Evolutionary conservation across 441 rosid genomes (phyloP).

Genomic region (Pelargonium fulgidum): DNA sequence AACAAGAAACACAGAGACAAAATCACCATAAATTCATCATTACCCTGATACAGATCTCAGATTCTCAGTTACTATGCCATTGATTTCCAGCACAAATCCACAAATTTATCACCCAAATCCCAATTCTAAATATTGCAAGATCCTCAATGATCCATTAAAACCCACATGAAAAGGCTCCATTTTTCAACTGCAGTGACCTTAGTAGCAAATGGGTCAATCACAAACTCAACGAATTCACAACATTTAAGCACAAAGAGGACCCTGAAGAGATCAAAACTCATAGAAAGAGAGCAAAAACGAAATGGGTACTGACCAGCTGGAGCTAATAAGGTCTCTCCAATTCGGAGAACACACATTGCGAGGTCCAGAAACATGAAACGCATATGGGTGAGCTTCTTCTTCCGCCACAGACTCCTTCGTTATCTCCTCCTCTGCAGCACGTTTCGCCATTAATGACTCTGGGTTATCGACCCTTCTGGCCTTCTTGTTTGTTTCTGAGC

Average conservation of each 20-base stretch:
- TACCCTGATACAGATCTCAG: not conserved
- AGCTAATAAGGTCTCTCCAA: slow-evolving; percentile 85
- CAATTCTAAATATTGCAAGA: not conserved
- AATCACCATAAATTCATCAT: not conserved
- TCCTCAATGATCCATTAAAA: not conserved
- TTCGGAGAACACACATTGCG: slow-evolving; percentile 50
- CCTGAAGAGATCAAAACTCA: not conserved
- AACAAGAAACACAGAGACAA: slow-evolving; percentile 4
- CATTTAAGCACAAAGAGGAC: not conserved
- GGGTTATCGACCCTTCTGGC: slow-evolving; percentile 6
- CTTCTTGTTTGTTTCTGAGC: slow-evolving; percentile 11
- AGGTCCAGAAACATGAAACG: slow-evolving; percentile 8
- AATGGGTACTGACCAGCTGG: slow-evolving; percentile 57
- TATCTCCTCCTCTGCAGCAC: not conserved
- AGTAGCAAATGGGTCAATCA: not conserved
- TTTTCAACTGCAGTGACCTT: not conserved
- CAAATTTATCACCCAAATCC: not conserved
- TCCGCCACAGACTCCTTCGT: slow-evolving; percentile 1
- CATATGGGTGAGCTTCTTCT: slow-evolving; percentile 7
- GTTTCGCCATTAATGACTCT: slow-evolving; percentile 7
- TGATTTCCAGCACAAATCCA: not conserved
- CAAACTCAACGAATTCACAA: not conserved
- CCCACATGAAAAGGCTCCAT: not conserved
- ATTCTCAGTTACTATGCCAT: not conserved
- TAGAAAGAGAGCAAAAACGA: not conserved